Evolutionary conservation across 2,329 filamentous ascomycete genomes (phyloP), one percentile per base, ranked within the genome.

Genomic region (Alternaria ventricosa): DNA sequence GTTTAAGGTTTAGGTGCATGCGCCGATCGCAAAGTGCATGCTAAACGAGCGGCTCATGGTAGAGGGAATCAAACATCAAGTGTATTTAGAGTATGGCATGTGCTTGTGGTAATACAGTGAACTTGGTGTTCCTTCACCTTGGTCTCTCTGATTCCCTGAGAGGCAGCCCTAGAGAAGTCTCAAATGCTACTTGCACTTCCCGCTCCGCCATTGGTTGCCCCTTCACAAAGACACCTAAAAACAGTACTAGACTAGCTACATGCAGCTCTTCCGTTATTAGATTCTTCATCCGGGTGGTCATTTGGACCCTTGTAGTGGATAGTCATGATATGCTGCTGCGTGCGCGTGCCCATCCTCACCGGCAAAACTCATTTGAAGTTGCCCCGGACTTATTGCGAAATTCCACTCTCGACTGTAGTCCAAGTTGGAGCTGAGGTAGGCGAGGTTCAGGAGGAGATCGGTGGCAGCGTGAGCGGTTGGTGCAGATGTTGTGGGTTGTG

Each of bases 1-100:
- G 65, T 71, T 71, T 74, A 74, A 75, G 63, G 71, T 71, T 76
- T 76, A 74, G 72, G 57, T 73, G 73, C 71, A 74, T 74, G 67
- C 67, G 68, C 64, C 69, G 71, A 76, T 76, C 72, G 36, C 36
- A 49, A 63, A 65, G 62, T 65, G 68, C 56, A 62, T 60, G 58
- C 54, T 43, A 51, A 44, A 62, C 55, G 25, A 55, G 25, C 59
- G 13, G 50, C 33, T 36, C 55, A 33, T 9, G 33, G 41, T 30
- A 47, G 25, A 41, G 51, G 41, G 49, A 43, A 57, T 33, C 36
- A 23, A 44, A 3, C 5, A 47, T 44, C 33, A 43, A 30, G 18
- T 18, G 44, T 15, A 56, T 13, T 49, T 47, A 2, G 15, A 53
- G 25, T 23, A 22, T 15, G 9, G 33, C 33, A 43, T 60, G 22